Base-by-base conservation (phyloP, 805 yeast genomes). In the Aciculoconidium aculeatum region DNA sequence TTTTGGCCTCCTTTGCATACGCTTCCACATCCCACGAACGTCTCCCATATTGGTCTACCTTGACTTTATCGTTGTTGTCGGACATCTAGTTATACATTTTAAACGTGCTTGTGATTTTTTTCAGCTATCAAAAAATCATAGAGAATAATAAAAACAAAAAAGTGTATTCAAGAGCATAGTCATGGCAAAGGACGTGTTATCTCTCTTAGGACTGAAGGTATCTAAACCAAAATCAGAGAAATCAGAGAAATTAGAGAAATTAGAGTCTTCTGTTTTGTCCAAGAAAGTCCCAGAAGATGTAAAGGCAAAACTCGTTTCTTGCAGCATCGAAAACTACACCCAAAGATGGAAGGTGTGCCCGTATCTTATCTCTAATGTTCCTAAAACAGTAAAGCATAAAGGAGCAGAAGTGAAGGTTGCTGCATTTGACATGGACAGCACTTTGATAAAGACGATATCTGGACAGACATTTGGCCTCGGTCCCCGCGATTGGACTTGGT, bases 391-490 rank as follows among this genome's bases (percentile, higher is more conserved):
- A 5, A 14, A 9, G 3, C 7, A 13, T n/a, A 11, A 23, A n/a
- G 25, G 25, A n/a, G 9, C 28, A 8, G 17, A 15, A 4, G 34
- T 59, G 3, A 65, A 63, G 23, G 44, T 81, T 1, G 85, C 85
- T 2, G 81, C 82, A 0, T 90, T 88, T 53, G 97, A 90, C 52
- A 61, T 90, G 28, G 98, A 90, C 58, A 80, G 75, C 6, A 90
- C 97, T 0, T 42, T 90, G 6, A 72, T 85, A 0, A 49, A 50
- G 10, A 77, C 95, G 0, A 78, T 73, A 46, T 68, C 83, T 0
- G 85, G 84, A 1, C 26, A 46, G 11, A 68, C 61, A 26, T 85
- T 78, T 47, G 67, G 86, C 0, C 54, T 66, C 14, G 58, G 71
- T 6, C 69, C 81, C 1, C 37, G 52, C 3, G 97, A 90, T 52